Conservation (phyloP, 768 basidiomycete species). For the Pleurotus giganteus region DNA sequence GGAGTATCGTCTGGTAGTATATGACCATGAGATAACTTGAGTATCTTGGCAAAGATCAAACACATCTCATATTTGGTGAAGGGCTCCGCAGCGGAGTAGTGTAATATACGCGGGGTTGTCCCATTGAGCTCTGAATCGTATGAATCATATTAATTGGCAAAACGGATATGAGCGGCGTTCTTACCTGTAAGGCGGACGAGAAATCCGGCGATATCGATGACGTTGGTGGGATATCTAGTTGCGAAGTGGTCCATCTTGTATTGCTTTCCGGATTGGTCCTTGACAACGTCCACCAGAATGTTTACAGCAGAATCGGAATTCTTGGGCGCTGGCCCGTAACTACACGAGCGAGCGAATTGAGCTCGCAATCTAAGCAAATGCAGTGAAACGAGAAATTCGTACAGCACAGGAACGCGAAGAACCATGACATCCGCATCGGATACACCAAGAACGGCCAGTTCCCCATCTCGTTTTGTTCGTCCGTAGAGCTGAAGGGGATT, state of each 20-base stretch:
- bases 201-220: constrained; percentile 83
- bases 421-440: constrained; percentile 59
- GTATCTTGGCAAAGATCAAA: constrained; percentile 68
- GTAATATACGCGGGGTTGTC: constrained; percentile 69
- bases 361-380: constrained; percentile 3
- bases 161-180: constrained; percentile 15
- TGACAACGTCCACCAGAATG: constrained; percentile 80
- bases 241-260: constrained; percentile 98
- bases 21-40: constrained; percentile 69
- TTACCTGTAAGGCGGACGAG: constrained; percentile 73
- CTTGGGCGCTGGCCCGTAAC: constrained; percentile 83
- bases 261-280: constrained; percentile 80
- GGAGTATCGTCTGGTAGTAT: constrained; percentile 71
- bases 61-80: constrained; percentile 96
- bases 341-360: constrained; percentile 25
- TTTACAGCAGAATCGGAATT: constrained; percentile 92
- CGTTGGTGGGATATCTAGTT: constrained; percentile 89
- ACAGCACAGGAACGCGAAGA: constrained; percentile 91
- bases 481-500: constrained; percentile 93
- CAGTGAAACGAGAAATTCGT: constrained; percentile 8
- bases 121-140: constrained; percentile 29
- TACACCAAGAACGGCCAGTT: constrained; percentile 67
- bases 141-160: neutral
- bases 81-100: constrained; percentile 80
- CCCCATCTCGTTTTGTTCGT: constrained; percentile 82